Conservation (phyloP, 257 asterid genomes). For the Misopates orontium region DNA sequence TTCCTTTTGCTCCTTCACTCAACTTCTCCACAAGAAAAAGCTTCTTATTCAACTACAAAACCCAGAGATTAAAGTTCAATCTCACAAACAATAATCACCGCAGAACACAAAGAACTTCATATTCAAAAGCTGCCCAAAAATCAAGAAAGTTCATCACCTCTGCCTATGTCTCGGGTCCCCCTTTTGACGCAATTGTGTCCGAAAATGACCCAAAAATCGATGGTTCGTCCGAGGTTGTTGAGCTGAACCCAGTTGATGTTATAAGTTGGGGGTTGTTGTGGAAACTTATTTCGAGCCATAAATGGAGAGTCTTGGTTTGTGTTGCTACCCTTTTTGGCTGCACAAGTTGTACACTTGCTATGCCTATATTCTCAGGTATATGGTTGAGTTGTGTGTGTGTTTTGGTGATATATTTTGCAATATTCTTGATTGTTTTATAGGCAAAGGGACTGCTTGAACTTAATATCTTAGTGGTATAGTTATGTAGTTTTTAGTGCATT, state of each 20-base stretch:
- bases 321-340: slow-evolving; percentile 63
- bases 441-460: no score
- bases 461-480: no score
- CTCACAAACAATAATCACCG: slow-evolving; percentile 2
- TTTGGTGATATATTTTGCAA: background rate
- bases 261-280: slow-evolving; percentile 84
- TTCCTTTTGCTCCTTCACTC: slow-evolving; percentile 25
- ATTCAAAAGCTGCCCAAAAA: slow-evolving; percentile 21
- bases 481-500: no score
- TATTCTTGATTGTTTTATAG: background rate
- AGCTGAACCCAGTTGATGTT: slow-evolving; percentile 51
- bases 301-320: slow-evolving; percentile 65
- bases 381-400: slow-evolving; percentile 14
- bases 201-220: slow-evolving; percentile 63
- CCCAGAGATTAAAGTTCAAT: slow-evolving; percentile 30
- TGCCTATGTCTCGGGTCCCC: slow-evolving; percentile 81
- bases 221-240: slow-evolving; percentile 36
- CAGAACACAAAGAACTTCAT: slow-evolving; percentile 21
- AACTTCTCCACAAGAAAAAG: slow-evolving; percentile 23
- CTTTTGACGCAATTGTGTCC: slow-evolving; percentile 67
- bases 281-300: slow-evolving; percentile 65
- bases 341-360: slow-evolving; percentile 69
- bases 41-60: slow-evolving; percentile 12
- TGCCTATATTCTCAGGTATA: slow-evolving; percentile 80
- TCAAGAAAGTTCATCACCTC: slow-evolving; percentile 32